Evolutionary conservation across 768 basidiomycete genomes (phyloP).

Genomic region (Postia placenta): DNA sequence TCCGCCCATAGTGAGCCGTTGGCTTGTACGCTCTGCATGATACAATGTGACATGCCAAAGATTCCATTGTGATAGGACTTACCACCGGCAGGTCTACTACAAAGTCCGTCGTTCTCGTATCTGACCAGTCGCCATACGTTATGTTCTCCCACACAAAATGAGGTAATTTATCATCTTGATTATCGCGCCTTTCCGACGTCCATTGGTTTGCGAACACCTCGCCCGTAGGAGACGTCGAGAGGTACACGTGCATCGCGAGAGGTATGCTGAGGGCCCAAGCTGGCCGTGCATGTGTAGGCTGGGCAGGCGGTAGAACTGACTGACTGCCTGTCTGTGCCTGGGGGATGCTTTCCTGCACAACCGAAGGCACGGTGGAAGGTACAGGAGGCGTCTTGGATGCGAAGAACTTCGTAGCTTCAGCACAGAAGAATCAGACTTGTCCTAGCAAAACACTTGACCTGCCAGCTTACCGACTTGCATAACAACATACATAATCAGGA

Average conservation of each 20-base stretch:
- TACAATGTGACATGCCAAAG: neutral
- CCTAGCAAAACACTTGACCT: neutral
- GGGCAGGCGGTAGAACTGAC: conserved; percentile 48
- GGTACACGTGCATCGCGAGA: conserved; percentile 66
- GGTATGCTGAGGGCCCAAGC: conserved; percentile 58
- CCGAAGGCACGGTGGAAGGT: conserved; percentile 25
- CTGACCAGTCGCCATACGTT: conserved; percentile 71
- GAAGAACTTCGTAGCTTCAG: conserved; percentile 40
- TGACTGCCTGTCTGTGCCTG: conserved; percentile 18
- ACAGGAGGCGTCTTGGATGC: conserved; percentile 28
- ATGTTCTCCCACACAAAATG: conserved; percentile 74
- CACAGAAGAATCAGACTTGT: conserved; percentile 6
- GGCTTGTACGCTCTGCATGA: conserved; percentile 56
- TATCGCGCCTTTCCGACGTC: conserved; percentile 43
- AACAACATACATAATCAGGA: conserved; percentile 57
- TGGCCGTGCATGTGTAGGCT: conserved; percentile 47
- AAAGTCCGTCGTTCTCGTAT: conserved; percentile 47
- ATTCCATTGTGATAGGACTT: conserved; percentile 13
- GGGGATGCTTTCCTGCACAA: neutral
- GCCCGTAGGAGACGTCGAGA: conserved; percentile 59
- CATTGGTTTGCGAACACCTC: conserved; percentile 54
- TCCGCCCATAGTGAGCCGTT: conserved; percentile 86
- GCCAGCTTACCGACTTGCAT: conserved; percentile 52
- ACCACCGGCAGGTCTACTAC: conserved; percentile 68
- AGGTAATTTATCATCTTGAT: conserved; percentile 49